These are phyloP conservation scores for Chondrus crispus DNA, from an alignment of 23 red algal species.

Conservation along the genomic window DNA sequence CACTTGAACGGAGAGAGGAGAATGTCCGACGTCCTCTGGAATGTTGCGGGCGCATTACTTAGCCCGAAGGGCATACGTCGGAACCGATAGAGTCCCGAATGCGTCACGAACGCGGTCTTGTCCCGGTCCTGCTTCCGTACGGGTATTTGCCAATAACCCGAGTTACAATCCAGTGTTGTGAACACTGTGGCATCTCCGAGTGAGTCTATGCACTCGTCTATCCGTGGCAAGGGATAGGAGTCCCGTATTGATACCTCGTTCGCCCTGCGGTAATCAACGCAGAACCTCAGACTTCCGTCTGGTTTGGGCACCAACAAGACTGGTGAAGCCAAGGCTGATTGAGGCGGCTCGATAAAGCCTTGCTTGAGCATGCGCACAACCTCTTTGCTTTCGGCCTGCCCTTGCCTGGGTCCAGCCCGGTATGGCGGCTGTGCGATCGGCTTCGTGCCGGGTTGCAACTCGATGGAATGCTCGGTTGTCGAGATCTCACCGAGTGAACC, in stretches of 20 bases:
- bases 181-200: neutral
- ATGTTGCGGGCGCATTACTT: too few relatives aligned
- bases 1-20: too few relatives aligned
- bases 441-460: too few relatives aligned
- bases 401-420: too few relatives aligned
- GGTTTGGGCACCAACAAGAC: neutral
- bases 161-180: neutral
- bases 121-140: neutral
- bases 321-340: neutral
- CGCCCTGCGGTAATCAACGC: neutral
- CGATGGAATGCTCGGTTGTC: too few relatives aligned
- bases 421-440: too few relatives aligned
- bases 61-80: too few relatives aligned
- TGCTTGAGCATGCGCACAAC: neutral
- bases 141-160: neutral
- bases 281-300: neutral
- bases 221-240: neutral
- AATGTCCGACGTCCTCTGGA: too few relatives aligned
- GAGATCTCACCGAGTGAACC: too few relatives aligned
- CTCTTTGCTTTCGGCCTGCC: too few relatives aligned
- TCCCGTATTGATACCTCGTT: too few relatives aligned
- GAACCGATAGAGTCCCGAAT: neutral
- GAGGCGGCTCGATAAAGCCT: neutral
- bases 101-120: neutral
- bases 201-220: conserved; percentile 1